Base-by-base conservation (phyloP, 2,329 filamentous ascomycete genomes). In the Clonostachys chloroleuca region DNA sequence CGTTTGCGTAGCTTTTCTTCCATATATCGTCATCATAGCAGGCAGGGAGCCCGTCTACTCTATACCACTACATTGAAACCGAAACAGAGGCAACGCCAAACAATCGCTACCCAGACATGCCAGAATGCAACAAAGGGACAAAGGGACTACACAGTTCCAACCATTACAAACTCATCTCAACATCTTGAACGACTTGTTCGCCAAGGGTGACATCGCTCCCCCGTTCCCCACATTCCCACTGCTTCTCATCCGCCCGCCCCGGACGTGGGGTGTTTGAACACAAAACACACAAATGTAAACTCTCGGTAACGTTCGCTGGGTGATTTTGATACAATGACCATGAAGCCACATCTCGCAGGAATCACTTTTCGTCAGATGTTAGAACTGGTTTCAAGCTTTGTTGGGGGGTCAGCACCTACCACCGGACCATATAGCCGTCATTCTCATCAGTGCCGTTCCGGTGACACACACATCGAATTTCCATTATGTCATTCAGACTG, bases 271-370 rank as follows among this genome's bases (percentile, higher is more conserved):
- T 9, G 80, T 83, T 52, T 82, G 76, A 17, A 77, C 77, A 57
- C 82, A 86, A 51, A 80, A 85, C 2, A 77, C 73, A 57, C 82
- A 86, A 35, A 85, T 78, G 54, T 84, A 86, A 6, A 85, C 77
- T 12, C 72, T 70, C 6, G 81, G 79, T 54, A 80, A 72, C n/a
- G 72, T 74, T 48, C 75, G 71, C 43, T 72, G 72, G 42, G 74
- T 77, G 51, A 84, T 77, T 51, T 81, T 80, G 55, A 84, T 72
- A 58, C 82, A 86, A 48, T 71, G 72, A n/a, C 78, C 80, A 58
- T 86, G 82, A 33, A 84, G 74, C 73, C 77, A 83, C 68, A 82
- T 77, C 56, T 84, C 81, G 58, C 82, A 86, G 20, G 79, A 81
- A 64, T 84, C 77, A 56, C 81, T 85, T 45, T n/a, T 37, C 34